Percentiles rank a stretch among this genome's conserved stretches.
Evolutionary conservation across 2,329 filamentous ascomycete genomes (phyloP).

Genomic region (Fusarium continuum): DNA sequence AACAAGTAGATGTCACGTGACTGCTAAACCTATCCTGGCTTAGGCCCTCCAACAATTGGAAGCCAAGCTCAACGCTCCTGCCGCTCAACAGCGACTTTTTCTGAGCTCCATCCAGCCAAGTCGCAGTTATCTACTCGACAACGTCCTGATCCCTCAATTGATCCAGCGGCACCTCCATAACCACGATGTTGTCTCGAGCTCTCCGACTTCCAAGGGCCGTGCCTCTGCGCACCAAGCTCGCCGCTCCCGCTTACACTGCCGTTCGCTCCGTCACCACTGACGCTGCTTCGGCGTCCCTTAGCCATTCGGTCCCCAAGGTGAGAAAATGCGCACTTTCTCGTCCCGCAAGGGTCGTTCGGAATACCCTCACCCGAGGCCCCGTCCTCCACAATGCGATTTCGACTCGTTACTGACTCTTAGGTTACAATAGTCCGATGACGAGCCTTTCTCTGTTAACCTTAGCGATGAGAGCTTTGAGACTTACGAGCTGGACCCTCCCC

Average conservation of each 20-base stretch:
- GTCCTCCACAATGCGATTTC: neutral
- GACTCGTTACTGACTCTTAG: constrained; percentile 28
- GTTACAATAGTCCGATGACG: constrained; percentile 80
- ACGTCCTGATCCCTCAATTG: constrained; percentile 45
- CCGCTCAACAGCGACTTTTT: constrained; percentile 56
- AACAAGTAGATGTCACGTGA: constrained; percentile 34
- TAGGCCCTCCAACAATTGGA: constrained; percentile 52
- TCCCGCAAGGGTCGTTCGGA: constrained; percentile 6
- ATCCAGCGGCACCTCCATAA: constrained; percentile 47
- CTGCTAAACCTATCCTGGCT: constrained; percentile 38
- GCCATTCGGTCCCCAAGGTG: constrained; percentile 71
- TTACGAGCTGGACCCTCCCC: constrained; percentile 95
- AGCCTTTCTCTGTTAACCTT: constrained; percentile 90
- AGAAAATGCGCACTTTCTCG: constrained; percentile 45
- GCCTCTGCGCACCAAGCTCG: constrained; percentile 63
- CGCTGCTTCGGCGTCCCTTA: constrained; percentile 89
- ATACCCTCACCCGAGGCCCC: constrained; percentile 1
- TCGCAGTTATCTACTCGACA: constrained; percentile 46
- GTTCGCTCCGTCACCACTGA: constrained; percentile 91
- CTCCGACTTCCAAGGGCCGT: constrained; percentile 68
- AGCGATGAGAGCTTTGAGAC: constrained; percentile 99
- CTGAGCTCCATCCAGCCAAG: constrained; percentile 50
- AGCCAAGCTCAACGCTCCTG: constrained; percentile 51
- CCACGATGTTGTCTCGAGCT: constrained; percentile 75
- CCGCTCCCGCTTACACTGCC: constrained; percentile 57